Evolutionary conservation across 306 rosid species (phyloP), one percentile per base, ranked within the genome.

Genomic region (Crataegus laevigata): DNA sequence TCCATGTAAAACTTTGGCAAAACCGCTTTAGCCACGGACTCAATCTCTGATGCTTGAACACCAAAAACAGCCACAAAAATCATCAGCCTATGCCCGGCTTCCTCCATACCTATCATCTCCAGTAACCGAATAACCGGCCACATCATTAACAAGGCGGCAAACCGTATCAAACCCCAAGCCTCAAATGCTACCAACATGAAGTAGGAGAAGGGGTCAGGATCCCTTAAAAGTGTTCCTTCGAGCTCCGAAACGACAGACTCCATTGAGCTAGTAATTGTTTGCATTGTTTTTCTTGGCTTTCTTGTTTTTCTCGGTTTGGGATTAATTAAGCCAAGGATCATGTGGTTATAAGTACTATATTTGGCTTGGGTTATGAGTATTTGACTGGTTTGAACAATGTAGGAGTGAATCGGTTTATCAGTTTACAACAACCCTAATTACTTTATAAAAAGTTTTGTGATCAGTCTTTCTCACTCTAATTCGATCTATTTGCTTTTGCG

Each of bases 111-210:
- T 2, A 82, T 9, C 8, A 67, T 45, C 22, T 77, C 76, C 8
- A 92, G 72, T 5, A 90, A 28, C 28, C 70, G 72, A 19, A 90
- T 77, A 29, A 88, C 9, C 4, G 99, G 99, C 96, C 97, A 92
- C 18, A 82, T 54, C 11, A 80, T 10, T 15, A 94, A 75, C 81
- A 94, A 51, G 73, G 87, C 1, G 1, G 84, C 82, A 60, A 94
- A 94, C 8, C 99, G 91, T 70, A 94, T 45, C 86, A 92, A 64
- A 58, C 99, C 93, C 0, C 97, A 90, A 0, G 96, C 89, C 73
- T 94, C 99, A 22, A 92, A 94, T 15, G 99, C 92, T 5, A 92
- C 83, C 29, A 94, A 57, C 97, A 92, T 89, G 87, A 90, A 92
- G 87, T 90, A 94, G 11, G 96, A 85, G 83, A 92, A 94, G 0